Percentiles rank a stretch among this genome's conserved stretches.
Evolutionary conservation across 352 stramenopile genomes (phyloP).

Genomic region (Thalassiosira ordinaria): DNA sequence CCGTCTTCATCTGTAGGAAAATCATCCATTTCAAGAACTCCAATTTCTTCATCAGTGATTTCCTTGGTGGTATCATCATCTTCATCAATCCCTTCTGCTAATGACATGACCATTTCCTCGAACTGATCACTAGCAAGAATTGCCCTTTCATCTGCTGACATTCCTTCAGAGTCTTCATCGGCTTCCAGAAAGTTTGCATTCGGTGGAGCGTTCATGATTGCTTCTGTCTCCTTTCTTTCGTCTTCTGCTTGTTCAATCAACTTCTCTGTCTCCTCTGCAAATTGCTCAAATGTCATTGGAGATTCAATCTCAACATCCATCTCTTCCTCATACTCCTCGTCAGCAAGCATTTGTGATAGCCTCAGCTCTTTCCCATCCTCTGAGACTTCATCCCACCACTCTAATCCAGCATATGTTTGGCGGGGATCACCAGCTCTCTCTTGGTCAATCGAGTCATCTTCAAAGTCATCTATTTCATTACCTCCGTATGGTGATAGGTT

Average conservation of each 20-base stretch:
- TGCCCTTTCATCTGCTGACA: constrained; percentile 18
- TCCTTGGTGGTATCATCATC: background rate
- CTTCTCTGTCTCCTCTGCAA: constrained; percentile 70
- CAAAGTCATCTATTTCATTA: constrained; percentile 36
- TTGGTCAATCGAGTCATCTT: constrained; percentile 21
- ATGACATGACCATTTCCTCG: constrained; percentile 7
- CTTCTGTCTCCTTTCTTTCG: constrained; percentile 82
- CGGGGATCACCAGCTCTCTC: constrained; percentile 1
- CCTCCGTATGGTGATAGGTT: constrained; percentile 24
- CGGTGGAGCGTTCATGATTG: constrained; percentile 82
- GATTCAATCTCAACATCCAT: constrained; percentile 27
- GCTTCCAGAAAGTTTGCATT: constrained; percentile 61
- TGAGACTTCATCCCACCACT: constrained; percentile 60
- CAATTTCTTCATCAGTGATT: constrained; percentile 30
- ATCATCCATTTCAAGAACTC: constrained; percentile 28
- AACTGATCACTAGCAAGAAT: constrained; percentile 49
- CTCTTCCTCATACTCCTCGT: constrained; percentile 67
- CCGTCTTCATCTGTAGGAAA: constrained; percentile 12
- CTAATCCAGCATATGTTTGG: constrained; percentile 28
- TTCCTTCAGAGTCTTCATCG: constrained; percentile 29
- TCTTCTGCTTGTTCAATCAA: constrained; percentile 72
- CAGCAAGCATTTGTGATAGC: constrained; percentile 69
- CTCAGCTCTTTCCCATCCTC: constrained; percentile 55
- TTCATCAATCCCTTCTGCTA: background rate
- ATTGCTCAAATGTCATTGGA: constrained; percentile 72